Conservation (phyloP, 2,329 filamentous ascomycete species). For the Claviceps africana region DNA sequence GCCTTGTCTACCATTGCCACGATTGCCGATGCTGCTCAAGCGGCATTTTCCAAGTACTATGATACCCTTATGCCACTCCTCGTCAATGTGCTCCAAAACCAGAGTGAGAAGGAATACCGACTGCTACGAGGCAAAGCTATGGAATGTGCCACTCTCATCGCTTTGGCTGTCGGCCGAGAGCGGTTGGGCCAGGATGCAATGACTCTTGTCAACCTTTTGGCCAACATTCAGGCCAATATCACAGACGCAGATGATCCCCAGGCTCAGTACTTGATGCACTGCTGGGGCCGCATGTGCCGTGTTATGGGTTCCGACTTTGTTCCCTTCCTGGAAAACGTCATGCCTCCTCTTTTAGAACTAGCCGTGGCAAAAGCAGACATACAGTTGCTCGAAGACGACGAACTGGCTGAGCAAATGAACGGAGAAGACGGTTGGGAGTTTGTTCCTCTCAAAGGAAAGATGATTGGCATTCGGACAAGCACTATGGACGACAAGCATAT, state of each 20-base stretch:
- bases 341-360: slow-evolving; percentile 82
- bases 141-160: slow-evolving; percentile 96
- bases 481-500: slow-evolving; percentile 97
- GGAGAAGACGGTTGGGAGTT: slow-evolving; percentile 97
- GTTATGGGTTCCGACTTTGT: slow-evolving; percentile 84
- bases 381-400: slow-evolving; percentile 86
- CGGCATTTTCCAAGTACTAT: slow-evolving; percentile 90
- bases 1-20: slow-evolving; percentile 95
- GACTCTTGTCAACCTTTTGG: slow-evolving; percentile 74
- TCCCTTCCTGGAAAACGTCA: slow-evolving; percentile 81
- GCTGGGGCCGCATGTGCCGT: slow-evolving; percentile 97
- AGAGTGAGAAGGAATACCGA: slow-evolving; percentile 87
- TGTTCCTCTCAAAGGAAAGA: slow-evolving; percentile 91
- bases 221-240: slow-evolving; percentile 73
- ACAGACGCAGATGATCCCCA: slow-evolving; percentile 89
- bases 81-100: slow-evolving; percentile 75
- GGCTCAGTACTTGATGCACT: slow-evolving; percentile 93
- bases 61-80: slow-evolving; percentile 89
- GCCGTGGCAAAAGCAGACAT: slow-evolving; percentile 95
- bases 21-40: slow-evolving; percentile 95
- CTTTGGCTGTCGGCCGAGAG: slow-evolving; percentile 85
- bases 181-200: slow-evolving; percentile 79
- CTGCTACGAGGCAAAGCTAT: slow-evolving; percentile 92
- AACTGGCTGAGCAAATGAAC: slow-evolving; percentile 82
- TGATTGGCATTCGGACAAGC: slow-evolving; percentile 95